Base-by-base conservation (phyloP, 129 eudicot species). In the Flaveria trinervia region DNA sequence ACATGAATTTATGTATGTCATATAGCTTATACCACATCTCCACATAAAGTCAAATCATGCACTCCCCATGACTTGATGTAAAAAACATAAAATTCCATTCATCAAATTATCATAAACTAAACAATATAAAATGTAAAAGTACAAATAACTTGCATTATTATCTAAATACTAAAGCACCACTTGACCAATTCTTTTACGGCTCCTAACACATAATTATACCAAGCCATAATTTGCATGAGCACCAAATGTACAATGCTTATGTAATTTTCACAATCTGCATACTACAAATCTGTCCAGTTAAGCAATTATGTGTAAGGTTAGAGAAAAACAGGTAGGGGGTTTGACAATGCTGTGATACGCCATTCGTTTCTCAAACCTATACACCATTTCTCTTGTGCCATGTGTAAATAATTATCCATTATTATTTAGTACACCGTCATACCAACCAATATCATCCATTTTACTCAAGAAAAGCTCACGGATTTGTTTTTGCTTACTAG, bases 11-110 rank as follows among this genome's bases (percentile, higher is more conserved):
- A 6, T 55, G 26, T 13, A 5, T 68, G 20, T 45, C 18, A 44
- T 45, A 45, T 36, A 45, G 23, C 41, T 69, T 69, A 46, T 36
- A 69, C 59, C 73, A 69, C 59, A 68, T 67, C 41, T 36, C 41
- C 41, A 36, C 41, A 36, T 36, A 68, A n/a, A 68, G n/a, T 17
- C 39, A 69, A 69, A 69, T 11, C 18, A 36, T 72, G 45, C 76
- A 72, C 18, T 56, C 36, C 59, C 68, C 7, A 41, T 73, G 13
- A 56, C 20, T 15, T 20, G 20, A 45, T n/a, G 45, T 44, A 13
- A 61, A 15, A 16, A 30, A 51, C 39, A 62, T 46, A 45, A 33
- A 46, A 26, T 25, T 72, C 50, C 61, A 62, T 14, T 26, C 1
- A 26, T 75, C 48, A 74, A 25, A 59, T 26, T 3, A 26, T 75